Percentiles rank a stretch among this genome's conserved stretches.
phyloP scores from a whole-genome alignment of 2,329 filamentous ascomycete genomes.

The Hirsutella rhossiliensis region DNA sequence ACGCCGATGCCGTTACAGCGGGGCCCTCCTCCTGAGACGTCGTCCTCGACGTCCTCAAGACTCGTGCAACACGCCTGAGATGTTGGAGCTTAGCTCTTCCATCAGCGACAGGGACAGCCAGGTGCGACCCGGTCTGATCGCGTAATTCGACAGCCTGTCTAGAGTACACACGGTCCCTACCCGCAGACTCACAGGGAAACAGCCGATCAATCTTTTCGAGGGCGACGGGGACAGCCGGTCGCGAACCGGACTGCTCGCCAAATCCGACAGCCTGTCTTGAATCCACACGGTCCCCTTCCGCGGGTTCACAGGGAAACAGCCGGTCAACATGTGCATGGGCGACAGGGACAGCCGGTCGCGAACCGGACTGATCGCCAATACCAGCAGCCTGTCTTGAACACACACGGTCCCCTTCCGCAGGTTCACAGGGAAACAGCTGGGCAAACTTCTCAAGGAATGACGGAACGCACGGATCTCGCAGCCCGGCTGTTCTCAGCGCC shows the following conservation, averaged over 20 bases:
- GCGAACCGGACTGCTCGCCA: too few species aligned
- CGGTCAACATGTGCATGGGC: not conserved
- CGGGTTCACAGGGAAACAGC: not conserved
- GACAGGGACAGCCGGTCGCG: not conserved
- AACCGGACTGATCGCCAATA: not conserved
- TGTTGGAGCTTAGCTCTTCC: too few species aligned
- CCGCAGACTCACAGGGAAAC: too few species aligned
- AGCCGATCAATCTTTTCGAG: too few species aligned
- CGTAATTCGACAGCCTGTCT: not conserved
- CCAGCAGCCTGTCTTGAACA: not conserved
- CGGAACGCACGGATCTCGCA: not conserved
- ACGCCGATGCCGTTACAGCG: not conserved
- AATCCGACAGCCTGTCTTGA: too few species aligned
- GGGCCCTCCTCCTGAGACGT: not conserved
- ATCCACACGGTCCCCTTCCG: not conserved
- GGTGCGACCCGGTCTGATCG: not conserved
- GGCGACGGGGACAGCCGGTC: too few species aligned
- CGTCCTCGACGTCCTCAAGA: not conserved
- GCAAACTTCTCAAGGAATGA: too few species aligned
- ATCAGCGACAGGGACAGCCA: too few species aligned
- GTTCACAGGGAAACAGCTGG: too few species aligned
- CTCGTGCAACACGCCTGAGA: too few species aligned
- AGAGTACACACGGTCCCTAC: too few species aligned
- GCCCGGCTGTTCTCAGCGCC: not conserved
- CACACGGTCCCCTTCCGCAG: too few species aligned